phyloP scores from a whole-genome alignment of 2,329 filamentous ascomycete species.

The Aureobasidium sp. region DNA sequence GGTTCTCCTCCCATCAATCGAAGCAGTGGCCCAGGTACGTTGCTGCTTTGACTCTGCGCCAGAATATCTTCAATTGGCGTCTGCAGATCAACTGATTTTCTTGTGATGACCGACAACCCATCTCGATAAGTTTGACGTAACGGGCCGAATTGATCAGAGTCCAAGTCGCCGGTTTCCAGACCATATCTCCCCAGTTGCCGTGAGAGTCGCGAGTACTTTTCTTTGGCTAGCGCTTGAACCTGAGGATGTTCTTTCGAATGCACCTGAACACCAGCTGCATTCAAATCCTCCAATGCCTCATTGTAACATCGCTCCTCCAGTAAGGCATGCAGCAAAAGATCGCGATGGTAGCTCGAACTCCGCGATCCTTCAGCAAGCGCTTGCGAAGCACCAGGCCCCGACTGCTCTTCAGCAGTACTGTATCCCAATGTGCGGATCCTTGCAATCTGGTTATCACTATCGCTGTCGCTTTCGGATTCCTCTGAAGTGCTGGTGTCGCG shows the following conservation, averaged over 20 bases:
- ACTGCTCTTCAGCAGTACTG: conserved; percentile 7
- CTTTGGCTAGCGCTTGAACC: conserved; percentile 31
- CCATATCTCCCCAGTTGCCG: conserved; percentile 31
- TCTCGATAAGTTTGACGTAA: conserved; percentile 33
- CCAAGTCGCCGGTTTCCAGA: conserved; percentile 33
- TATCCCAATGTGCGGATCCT: conserved; percentile 11
- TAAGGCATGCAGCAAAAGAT: conserved; percentile 39
- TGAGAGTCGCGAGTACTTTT: conserved; percentile 35
- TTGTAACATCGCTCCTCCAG: conserved; percentile 39
- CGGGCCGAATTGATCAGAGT: conserved; percentile 29
- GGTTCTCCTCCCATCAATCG: conserved; percentile 9
- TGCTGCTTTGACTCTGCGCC: not conserved
- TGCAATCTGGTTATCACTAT: not conserved
- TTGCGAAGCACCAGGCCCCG: not conserved
- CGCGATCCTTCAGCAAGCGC: conserved; percentile 8
- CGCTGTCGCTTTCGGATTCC: conserved; percentile 1
- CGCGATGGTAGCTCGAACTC: conserved; percentile 21
- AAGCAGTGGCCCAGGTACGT: conserved; percentile 14
- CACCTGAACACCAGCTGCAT: conserved; percentile 21
- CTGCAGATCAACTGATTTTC: conserved; percentile 7
- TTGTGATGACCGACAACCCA: conserved; percentile 30
- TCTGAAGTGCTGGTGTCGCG: conserved; percentile 13
- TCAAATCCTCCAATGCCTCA: conserved; percentile 34
- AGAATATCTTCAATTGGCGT: not conserved
- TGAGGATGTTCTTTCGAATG: conserved; percentile 29